These are phyloP conservation scores for Hamamelis virginiana DNA, from an alignment of 164 flowering plant genomes.

Conservation along the genomic window DNA sequence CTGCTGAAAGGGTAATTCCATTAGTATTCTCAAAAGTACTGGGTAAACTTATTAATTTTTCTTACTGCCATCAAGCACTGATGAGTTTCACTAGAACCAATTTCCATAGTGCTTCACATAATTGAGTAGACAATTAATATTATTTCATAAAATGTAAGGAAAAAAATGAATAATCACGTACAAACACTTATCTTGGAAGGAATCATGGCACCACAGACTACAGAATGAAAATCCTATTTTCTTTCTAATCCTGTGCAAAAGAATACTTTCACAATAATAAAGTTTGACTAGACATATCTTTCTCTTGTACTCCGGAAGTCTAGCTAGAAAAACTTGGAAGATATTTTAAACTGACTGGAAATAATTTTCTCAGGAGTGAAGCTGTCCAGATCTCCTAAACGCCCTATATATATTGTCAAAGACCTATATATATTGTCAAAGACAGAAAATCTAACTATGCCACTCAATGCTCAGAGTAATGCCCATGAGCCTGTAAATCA, in stretches of 20 bases:
- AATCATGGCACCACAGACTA: background rate
- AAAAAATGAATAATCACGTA: background rate
- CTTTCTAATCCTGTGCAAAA: background rate
- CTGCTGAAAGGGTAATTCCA: too few relatives aligned
- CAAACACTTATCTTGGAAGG: background rate
- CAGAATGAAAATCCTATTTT: background rate
- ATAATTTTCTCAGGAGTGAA: background rate
- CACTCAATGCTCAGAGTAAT: too few relatives aligned
- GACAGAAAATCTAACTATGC: background rate
- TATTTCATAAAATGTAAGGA: too few relatives aligned
- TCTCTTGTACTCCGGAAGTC: background rate
- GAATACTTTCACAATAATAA: background rate
- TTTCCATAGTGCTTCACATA: background rate
- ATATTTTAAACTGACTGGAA: background rate
- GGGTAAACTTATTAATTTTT: too few relatives aligned
- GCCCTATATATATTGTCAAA: background rate
- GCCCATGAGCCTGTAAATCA: too few relatives aligned
- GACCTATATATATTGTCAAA: background rate
- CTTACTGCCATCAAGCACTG: background rate
- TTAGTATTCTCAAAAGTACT: too few relatives aligned
- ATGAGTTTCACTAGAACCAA: background rate
- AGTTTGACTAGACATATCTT: background rate
- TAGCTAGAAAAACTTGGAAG: too few relatives aligned
- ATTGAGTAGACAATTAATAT: background rate
- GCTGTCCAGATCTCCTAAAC: background rate